Percentiles rank a stretch among this genome's conserved stretches.
These are phyloP conservation scores for Geotrichum europaeum DNA, from an alignment of 1,139 yeast species.

Conservation along the genomic window DNA sequence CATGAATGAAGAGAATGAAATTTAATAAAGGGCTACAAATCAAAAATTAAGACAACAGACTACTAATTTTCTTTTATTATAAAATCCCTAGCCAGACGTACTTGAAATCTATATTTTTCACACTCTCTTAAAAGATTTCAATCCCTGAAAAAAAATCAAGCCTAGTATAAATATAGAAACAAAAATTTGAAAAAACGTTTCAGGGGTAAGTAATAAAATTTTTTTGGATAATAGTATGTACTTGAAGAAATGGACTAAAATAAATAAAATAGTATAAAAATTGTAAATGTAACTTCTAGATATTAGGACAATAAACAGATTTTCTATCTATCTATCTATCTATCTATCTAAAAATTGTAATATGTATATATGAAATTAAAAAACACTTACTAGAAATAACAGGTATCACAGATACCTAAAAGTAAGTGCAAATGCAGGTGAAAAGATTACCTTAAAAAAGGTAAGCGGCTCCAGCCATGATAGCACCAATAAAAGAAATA, in stretches of 20 bases:
- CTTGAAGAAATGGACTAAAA: background rate
- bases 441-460: slow-evolving; percentile 1
- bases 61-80: no score
- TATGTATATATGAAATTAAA: background rate
- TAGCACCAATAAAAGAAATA: slow-evolving; percentile 12
- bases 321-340: no score
- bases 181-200: background rate
- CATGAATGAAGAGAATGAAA: no score
- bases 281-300: no score
- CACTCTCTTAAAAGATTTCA: no score
- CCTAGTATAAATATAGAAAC: background rate
- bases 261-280: background rate
- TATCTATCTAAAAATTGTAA: background rate
- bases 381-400: background rate
- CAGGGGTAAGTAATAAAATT: background rate
- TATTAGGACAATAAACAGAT: no score
- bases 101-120: no score
- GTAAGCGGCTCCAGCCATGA: slow-evolving; percentile 10
- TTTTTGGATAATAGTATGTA: background rate
- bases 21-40: no score
- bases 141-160: background rate
- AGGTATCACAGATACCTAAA: background rate
- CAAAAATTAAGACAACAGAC: no score
- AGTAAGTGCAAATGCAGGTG: slow-evolving; percentile 1
- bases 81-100: no score